phyloP scores from a whole-genome alignment of 768 basidiomycete genomes.

The Tricholoma sp. region DNA sequence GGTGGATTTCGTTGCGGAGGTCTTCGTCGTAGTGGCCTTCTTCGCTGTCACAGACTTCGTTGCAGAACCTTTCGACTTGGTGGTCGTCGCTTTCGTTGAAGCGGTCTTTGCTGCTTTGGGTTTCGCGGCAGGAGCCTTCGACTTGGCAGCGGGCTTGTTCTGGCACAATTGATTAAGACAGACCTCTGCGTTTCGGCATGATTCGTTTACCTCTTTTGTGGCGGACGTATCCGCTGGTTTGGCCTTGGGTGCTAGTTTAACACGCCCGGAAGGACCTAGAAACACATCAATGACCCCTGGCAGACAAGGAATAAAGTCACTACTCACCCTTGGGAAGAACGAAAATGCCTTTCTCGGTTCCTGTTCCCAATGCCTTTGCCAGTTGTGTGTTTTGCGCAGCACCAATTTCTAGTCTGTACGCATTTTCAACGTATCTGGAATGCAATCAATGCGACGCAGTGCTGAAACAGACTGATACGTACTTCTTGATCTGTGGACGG shows the following conservation, averaged over 20 bases:
- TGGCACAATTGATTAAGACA: slow-evolving; percentile 7
- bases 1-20: slow-evolving; percentile 27
- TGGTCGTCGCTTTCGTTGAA: too few relatives aligned
- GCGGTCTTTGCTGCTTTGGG: slow-evolving; percentile 15
- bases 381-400: slow-evolving; percentile 76
- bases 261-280: slow-evolving; percentile 63
- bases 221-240: slow-evolving; percentile 33
- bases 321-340: slow-evolving; percentile 78
- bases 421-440: slow-evolving; percentile 73
- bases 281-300: neutral
- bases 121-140: slow-evolving; percentile 24
- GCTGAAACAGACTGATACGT: slow-evolving; percentile 13
- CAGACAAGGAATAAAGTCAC: slow-evolving; percentile 1
- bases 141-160: slow-evolving; percentile 37
- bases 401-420: slow-evolving; percentile 78
- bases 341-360: slow-evolving; percentile 80
- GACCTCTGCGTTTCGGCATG: slow-evolving; percentile 11
- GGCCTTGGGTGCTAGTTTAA: slow-evolving; percentile 61
- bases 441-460: slow-evolving; percentile 12
- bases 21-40: slow-evolving; percentile 21
- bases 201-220: slow-evolving; percentile 34
- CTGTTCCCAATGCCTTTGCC: slow-evolving; percentile 73
- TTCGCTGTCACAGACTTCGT: slow-evolving; percentile 20
- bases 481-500: slow-evolving; percentile 93
- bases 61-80: slow-evolving; percentile 2